Evolutionary conservation across 2,329 filamentous ascomycete species (phyloP).

Genomic region (Colletotrichum zoysiae): DNA sequence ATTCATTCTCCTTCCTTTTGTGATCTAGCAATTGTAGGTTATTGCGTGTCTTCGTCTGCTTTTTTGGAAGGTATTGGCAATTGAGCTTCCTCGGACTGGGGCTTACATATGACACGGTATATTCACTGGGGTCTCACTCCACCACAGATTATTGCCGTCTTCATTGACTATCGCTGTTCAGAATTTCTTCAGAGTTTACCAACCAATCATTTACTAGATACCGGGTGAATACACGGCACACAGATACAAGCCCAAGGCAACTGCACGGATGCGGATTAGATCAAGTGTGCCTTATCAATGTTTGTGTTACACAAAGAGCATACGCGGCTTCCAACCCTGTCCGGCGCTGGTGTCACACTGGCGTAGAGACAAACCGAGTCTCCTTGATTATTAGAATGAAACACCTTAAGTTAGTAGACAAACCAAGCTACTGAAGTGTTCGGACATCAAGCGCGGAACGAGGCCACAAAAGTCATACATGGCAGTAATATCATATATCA

Average conservation of each 20-base stretch:
- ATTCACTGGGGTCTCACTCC: background rate
- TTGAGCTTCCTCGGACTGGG: too few relatives aligned
- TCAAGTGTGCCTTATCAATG: background rate
- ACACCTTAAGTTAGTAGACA: fast-evolving
- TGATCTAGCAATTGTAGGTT: background rate
- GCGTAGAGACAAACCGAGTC: background rate
- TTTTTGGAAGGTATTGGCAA: too few relatives aligned
- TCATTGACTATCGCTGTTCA: too few relatives aligned
- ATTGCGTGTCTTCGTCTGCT: background rate
- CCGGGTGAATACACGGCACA: background rate
- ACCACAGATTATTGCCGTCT: too few relatives aligned
- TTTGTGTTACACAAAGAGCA: background rate
- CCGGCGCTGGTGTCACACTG: background rate
- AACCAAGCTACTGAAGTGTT: background rate
- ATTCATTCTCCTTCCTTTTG: slow-evolving; percentile 5
- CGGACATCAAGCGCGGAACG: background rate
- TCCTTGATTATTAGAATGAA: background rate
- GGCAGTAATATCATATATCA: too few relatives aligned
- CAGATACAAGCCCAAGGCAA: background rate
- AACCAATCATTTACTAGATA: background rate
- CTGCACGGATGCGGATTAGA: background rate
- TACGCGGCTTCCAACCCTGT: background rate
- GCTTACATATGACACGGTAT: background rate
- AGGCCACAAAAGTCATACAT: background rate
- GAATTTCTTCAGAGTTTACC: fast-evolving